Evolutionary conservation across 495 filamentous ascomycete genomes (phyloP), one percentile per base, ranked within the genome.

Genomic region (Alectoria sarmentosa): DNA sequence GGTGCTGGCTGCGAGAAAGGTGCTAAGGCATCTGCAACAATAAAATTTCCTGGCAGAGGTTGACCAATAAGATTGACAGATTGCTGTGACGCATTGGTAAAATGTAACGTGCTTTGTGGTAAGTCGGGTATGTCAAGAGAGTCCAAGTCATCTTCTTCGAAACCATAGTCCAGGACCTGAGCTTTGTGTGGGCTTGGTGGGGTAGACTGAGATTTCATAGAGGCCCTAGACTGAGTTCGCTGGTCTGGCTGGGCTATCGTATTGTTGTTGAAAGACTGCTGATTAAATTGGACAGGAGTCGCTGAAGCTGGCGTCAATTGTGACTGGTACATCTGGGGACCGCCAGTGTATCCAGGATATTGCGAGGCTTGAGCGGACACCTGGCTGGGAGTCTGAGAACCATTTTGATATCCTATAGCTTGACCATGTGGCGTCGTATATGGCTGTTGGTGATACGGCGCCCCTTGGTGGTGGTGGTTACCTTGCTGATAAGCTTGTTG

Each of bases 361-460:
- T 65, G 63, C 17, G 58, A 49, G 30, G 38, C 41, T 56, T 54
- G 65, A 48, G 42, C 37, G n/a, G 65, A 64, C 6, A 38, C 42
- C 60, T 67, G 69, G 37, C 56, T 65, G 23, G 56, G 54, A 15
- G 52, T 42, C 15, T 65, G 60, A 37, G 55, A 39, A n/a, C 36
- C 57, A 42, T 59, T 60, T 28, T 54, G 42, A 60, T 55, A 55
- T 15, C 10, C 42, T 6, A 41, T 57, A 39, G 44, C 48, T 71
- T 74, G 70, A 79, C 77, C 39, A 79, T 77, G 30, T 75, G 74
- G 66, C 69, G 76, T 65, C 78, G 79, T 72, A 79, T 78, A 28
- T 78, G 69, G 19, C 79, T 68, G 65, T 79, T 81, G 59, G 62
- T 70, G 60, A 67, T 66, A 65, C 8, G 28, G 34, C 57, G 39